Evolutionary conservation across 225 moss, liverwort and hornwort species (phyloP).

Genomic region (Physcomitrellopsis africana): DNA sequence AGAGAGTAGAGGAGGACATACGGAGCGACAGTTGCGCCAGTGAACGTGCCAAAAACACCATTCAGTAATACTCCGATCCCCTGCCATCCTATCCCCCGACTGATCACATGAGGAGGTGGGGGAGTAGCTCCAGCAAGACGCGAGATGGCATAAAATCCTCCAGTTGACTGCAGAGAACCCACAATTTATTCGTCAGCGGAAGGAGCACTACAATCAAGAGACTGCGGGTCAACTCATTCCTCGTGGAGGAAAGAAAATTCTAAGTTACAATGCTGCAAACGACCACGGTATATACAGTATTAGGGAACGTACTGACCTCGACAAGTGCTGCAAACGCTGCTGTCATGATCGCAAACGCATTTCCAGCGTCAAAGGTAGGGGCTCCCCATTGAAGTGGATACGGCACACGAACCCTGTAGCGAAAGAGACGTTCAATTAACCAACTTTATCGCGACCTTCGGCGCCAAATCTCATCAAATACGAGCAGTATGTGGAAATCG

Average conservation of each 20-base stretch:
- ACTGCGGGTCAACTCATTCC: too few relatives aligned
- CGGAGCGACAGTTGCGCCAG: conserved; percentile 75
- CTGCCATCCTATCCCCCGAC: conserved; percentile 94
- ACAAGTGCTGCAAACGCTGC: conserved; percentile 71
- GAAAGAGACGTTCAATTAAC: neutral
- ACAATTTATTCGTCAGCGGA: too few relatives aligned
- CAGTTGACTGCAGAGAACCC: conserved; percentile 66
- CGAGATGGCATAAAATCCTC: conserved; percentile 82
- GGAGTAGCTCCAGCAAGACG: conserved; percentile 91
- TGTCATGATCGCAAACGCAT: conserved; percentile 78
- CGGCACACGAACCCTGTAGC: conserved; percentile 68
- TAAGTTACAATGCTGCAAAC: too few relatives aligned
- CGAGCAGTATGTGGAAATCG: too few relatives aligned
- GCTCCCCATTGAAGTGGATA: conserved; percentile 84
- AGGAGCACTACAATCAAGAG: too few relatives aligned
- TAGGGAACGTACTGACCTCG: conserved; percentile 40
- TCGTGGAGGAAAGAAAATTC: too few relatives aligned
- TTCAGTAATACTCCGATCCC: conserved; percentile 67
- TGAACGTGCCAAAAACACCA: conserved; percentile 64
- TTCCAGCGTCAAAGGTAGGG: conserved; percentile 74
- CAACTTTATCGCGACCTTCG: too few relatives aligned
- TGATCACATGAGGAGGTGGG: conserved; percentile 85
- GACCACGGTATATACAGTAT: too few relatives aligned
- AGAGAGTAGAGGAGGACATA: conserved; percentile 20
- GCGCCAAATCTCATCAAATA: too few relatives aligned